Evolutionary conservation across 2,329 filamentous ascomycete genomes (phyloP).

Genomic region (Xylaria sp.): DNA sequence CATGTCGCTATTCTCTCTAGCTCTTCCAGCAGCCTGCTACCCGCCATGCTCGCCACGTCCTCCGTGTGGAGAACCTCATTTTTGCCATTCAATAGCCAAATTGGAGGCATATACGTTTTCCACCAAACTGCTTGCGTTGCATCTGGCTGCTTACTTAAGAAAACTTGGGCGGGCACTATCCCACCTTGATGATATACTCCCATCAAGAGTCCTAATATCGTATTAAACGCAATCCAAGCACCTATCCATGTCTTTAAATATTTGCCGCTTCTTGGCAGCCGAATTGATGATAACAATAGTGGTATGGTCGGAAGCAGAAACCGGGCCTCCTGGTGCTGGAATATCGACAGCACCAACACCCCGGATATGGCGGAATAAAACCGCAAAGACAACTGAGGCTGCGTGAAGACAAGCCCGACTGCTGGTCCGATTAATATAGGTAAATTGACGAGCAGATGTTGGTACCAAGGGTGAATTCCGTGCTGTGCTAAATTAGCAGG

Average conservation of each 20-base stretch:
- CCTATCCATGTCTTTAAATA: conserved; percentile 60
- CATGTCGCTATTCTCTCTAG: conserved; percentile 66
- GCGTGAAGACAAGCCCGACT: conserved; percentile 62
- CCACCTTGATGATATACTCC: conserved; percentile 84
- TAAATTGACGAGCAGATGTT: conserved; percentile 74
- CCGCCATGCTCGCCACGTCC: conserved; percentile 76
- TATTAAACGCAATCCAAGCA: conserved; percentile 73
- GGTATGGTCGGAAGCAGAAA: conserved; percentile 79
- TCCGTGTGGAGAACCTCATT: conserved; percentile 72
- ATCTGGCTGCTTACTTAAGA: conserved; percentile 72
- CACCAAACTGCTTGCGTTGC: conserved; percentile 78
- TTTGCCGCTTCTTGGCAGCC: conserved; percentile 62
- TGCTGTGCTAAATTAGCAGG: conserved; percentile 74
- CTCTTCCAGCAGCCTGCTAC: conserved; percentile 63
- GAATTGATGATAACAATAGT: conserved; percentile 75
- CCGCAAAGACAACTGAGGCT: conserved; percentile 63
- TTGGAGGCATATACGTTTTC: conserved; percentile 84
- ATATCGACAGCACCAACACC: conserved; percentile 71
- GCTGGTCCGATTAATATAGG: conserved; percentile 76
- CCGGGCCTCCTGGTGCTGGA: conserved; percentile 80
- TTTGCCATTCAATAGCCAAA: conserved; percentile 79
- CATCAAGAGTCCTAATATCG: conserved; percentile 72
- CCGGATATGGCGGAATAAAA: conserved; percentile 78
- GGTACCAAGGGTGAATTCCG: conserved; percentile 79
- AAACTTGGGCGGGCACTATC: conserved; percentile 75